phyloP scores from a whole-genome alignment of 768 basidiomycete species.

The Suillus brevipes region DNA sequence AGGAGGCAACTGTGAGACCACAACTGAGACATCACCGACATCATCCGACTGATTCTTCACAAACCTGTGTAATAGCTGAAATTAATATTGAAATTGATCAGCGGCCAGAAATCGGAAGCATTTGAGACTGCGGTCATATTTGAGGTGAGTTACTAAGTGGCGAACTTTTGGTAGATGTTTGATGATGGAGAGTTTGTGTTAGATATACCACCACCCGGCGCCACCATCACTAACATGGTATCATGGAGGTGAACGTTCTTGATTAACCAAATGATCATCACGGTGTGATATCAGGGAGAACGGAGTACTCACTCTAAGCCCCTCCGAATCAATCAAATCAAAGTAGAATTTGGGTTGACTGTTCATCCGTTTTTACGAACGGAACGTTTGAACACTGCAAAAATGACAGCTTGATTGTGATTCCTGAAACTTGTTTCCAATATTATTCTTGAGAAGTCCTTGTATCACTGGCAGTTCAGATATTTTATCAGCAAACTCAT shows the following conservation, averaged over 20 bases:
- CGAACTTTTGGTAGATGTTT: neutral
- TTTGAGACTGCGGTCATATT: neutral
- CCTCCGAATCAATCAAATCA: neutral
- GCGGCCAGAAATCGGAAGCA: neutral
- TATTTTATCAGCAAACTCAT: neutral
- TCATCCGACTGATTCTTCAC: neutral
- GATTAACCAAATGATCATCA: neutral
- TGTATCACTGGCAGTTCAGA: neutral
- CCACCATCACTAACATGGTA: conserved; percentile 2
- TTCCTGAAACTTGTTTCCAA: neutral
- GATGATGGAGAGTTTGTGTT: neutral
- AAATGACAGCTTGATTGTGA: neutral
- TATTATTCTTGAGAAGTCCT: neutral
- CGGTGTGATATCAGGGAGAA: neutral
- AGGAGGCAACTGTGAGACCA: neutral
- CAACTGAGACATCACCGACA: neutral
- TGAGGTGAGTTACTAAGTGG: neutral
- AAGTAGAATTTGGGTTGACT: neutral
- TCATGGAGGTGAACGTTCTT: neutral
- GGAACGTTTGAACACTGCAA: neutral
- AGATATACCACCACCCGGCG: conserved; percentile 7
- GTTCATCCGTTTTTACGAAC: too few relatives aligned
- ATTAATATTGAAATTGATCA: neutral
- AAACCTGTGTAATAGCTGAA: neutral
- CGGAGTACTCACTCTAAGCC: neutral